Evolutionary conservation across 768 basidiomycete genomes (phyloP).

Genomic region (Xerocomellus amylosporus): DNA sequence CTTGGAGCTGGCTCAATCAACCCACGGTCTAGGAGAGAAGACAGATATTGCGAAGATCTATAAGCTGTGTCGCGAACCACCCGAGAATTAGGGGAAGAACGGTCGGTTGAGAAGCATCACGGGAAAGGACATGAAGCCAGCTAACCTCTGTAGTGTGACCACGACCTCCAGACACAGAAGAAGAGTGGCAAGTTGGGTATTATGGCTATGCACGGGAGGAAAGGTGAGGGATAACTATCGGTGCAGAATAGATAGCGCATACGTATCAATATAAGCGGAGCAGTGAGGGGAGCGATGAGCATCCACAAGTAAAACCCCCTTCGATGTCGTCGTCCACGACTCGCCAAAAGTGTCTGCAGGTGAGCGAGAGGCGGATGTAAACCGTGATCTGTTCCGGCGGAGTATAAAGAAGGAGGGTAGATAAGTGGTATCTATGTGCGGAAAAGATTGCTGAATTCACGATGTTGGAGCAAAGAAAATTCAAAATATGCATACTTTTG

Average conservation of each 20-base stretch:
- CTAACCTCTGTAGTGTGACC: conserved; percentile 79
- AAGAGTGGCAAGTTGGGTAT: conserved; percentile 85
- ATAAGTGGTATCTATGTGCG: conserved; percentile 49
- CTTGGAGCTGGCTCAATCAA: conserved; percentile 57
- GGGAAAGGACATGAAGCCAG: not conserved
- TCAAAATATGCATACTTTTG: conserved; percentile 13
- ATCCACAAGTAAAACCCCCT: conserved; percentile 68
- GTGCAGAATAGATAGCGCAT: conserved; percentile 28
- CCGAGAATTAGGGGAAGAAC: conserved; percentile 1
- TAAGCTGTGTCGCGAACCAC: conserved; percentile 44
- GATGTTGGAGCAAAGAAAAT: not conserved
- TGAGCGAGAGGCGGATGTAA: conserved; percentile 41
- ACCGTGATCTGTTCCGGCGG: conserved; percentile 27
- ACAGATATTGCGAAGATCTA: conserved; percentile 66
- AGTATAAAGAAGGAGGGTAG: conserved; percentile 52
- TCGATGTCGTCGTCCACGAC: conserved; percentile 60
- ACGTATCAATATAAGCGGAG: conserved; percentile 80
- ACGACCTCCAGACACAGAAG: conserved; percentile 81
- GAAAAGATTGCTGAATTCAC: not conserved
- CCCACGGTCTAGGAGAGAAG: conserved; percentile 53
- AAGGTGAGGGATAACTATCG: not conserved
- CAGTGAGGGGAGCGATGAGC: conserved; percentile 62
- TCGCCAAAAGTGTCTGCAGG: conserved; percentile 48
- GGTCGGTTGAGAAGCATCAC: not conserved
- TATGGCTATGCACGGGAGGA: conserved; percentile 47